phyloP scores from a whole-genome alignment of 768 basidiomycete species.

The Boletus coccyginus region DNA sequence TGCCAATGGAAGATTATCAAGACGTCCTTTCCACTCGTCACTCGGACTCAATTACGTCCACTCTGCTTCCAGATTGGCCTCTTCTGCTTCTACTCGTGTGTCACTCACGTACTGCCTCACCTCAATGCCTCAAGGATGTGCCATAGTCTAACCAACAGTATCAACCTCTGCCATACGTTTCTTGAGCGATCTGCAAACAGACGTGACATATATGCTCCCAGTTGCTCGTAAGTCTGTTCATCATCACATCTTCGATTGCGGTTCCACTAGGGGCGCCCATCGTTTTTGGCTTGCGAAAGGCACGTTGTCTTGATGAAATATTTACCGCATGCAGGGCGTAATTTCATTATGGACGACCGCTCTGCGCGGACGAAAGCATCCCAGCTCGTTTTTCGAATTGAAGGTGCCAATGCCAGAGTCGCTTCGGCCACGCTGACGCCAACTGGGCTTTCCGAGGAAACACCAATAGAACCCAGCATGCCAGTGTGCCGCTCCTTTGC shows the following conservation, averaged over 20 bases:
- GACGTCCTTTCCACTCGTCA: conserved; percentile 41
- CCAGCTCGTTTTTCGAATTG: conserved; percentile 7
- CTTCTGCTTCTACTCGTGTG: conserved; percentile 45
- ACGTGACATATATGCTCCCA: conserved; percentile 47
- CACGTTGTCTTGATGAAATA: conserved; percentile 11
- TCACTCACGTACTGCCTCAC: conserved; percentile 38
- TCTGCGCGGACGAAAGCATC: conserved; percentile 7
- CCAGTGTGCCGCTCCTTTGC: neutral
- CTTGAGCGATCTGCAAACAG: conserved; percentile 24
- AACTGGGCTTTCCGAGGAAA: neutral
- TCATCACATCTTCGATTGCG: conserved; percentile 17
- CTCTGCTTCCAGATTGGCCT: conserved; percentile 39
- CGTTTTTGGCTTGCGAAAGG: conserved; percentile 51
- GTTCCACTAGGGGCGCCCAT: conserved; percentile 50
- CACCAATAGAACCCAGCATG: conserved; percentile 11
- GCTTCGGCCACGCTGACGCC: conserved; percentile 9
- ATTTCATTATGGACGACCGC: conserved; percentile 32
- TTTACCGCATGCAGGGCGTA: conserved; percentile 34
- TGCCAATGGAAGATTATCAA: conserved; percentile 37
- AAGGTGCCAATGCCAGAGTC: conserved; percentile 25
- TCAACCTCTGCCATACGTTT: conserved; percentile 39
- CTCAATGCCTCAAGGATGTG: neutral
- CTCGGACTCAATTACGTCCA: conserved; percentile 34
- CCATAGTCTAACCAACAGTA: neutral
- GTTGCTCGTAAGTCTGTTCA: conserved; percentile 39